phyloP scores from a whole-genome alignment of 1,284 basidiomycete genomes.

The Clitocybe nebularis region DNA sequence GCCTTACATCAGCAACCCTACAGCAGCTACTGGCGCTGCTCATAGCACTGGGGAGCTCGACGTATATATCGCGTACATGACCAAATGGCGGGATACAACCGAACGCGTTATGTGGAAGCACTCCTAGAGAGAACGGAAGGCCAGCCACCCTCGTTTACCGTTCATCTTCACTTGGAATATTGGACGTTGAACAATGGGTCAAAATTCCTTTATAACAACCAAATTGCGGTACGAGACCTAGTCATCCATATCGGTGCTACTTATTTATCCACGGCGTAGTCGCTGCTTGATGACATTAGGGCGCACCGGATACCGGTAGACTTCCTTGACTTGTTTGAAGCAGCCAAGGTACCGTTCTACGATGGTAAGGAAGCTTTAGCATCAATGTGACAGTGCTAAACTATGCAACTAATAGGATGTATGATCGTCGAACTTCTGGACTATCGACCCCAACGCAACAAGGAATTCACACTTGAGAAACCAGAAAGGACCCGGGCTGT shows the following conservation, averaged over 20 bases:
- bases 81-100: slow-evolving; percentile 65
- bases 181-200: slow-evolving; percentile 75
- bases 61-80: slow-evolving; percentile 13
- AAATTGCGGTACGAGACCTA: slow-evolving; percentile 52
- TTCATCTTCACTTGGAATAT: slow-evolving; percentile 71
- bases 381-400: neutral
- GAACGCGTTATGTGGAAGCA: slow-evolving; percentile 54
- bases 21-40: neutral
- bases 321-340: slow-evolving; percentile 73
- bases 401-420: slow-evolving; percentile 47
- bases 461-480: slow-evolving; percentile 49
- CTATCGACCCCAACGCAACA: slow-evolving; percentile 54
- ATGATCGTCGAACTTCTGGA: slow-evolving; percentile 78
- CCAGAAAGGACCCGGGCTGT: slow-evolving; percentile 66
- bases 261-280: slow-evolving; percentile 34
- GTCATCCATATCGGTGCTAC: slow-evolving; percentile 15
- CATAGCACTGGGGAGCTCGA: neutral
- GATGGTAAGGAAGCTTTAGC: slow-evolving; percentile 47
- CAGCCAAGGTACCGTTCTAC: slow-evolving; percentile 68
- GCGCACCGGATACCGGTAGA: slow-evolving; percentile 77
- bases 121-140: slow-evolving; percentile 55
- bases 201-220: slow-evolving; percentile 77
- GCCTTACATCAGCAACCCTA: slow-evolving; percentile 19
- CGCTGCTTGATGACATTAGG: slow-evolving; percentile 73
- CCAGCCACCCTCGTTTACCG: slow-evolving; percentile 65